Base-by-base conservation (phyloP, 345 rosid species). In the Pseudoturritis turrita region DNA sequence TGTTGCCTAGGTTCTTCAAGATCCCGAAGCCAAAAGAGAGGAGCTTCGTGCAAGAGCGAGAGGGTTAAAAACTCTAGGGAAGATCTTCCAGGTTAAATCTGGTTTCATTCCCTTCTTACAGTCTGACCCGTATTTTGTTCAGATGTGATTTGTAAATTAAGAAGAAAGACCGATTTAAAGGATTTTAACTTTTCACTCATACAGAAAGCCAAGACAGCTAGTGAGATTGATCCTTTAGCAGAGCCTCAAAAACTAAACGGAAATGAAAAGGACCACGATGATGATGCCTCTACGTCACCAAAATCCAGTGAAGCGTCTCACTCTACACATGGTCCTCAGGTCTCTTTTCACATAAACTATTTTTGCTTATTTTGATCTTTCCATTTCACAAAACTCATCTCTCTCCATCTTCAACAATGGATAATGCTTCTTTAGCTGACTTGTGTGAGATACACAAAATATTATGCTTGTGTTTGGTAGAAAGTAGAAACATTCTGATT, bases 31-130 rank as follows among this genome's bases (percentile, higher is more conserved):
- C 66, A 89, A 83, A 82, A 91, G 86, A 83, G 99, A 95, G 61
- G 99, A 95, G 67, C 90, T 91, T 60, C 91, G 93, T 60, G 75
- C 85, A 17, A 87, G 96, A 82, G 99, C 99, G 17, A 89, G 92
- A 83, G 97, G 96, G 22, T 77, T 95, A 82, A 95, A 89, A 82
- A 80, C 96, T 69, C 87, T 95, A 17, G 99, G 99, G 60, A 91
- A 82, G 85, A 89, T 95, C 77, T 91, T 95, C 76, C 96, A 89
- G 99, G 97, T 95, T 76, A 33, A 43, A n/a, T n/a, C n/a, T 57
- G 0, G 54, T 19, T 40, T 54, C 33, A 64, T 29, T 45, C 25
- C 22, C 15, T 23, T 52, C 29, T 13, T 56, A 22, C 10, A 21
- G 10, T 26, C 17, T 45, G 26, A 2, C 1, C 33, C 17, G 4